Evolutionary conservation across 2,329 filamentous ascomycete species (phyloP).

Genomic region (Claviceps spartinae): DNA sequence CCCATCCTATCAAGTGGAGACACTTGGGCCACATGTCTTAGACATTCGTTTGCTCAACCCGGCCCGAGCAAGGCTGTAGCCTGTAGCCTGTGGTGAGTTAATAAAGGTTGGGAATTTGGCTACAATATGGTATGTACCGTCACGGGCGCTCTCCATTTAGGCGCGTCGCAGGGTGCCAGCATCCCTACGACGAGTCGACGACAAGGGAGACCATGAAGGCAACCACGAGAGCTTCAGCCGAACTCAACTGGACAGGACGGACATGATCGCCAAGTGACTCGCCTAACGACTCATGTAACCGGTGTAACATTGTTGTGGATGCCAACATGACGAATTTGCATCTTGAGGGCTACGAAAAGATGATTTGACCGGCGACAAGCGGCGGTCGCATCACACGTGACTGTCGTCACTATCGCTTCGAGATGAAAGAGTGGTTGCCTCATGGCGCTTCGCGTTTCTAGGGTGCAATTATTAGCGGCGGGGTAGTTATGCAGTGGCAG

Average conservation of each 20-base stretch:
- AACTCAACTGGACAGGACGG: neutral
- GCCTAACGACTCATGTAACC: neutral
- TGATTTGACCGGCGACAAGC: no score
- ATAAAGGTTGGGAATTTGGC: neutral
- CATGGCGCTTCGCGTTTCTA: neutral
- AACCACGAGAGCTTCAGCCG: neutral
- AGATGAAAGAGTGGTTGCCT: no score
- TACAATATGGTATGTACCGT: no score
- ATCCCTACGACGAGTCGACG: neutral
- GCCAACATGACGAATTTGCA: neutral
- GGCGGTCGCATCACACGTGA: neutral
- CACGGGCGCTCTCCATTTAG: neutral
- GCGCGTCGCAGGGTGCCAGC: neutral
- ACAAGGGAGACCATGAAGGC: neutral
- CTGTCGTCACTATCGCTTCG: neutral
- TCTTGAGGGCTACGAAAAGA: neutral
- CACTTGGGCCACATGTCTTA: conserved; percentile 1
- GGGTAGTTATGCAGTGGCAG: neutral
- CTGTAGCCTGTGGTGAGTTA: neutral
- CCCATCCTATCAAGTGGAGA: conserved; percentile 2
- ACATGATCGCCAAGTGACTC: neutral
- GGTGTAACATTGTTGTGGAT: neutral
- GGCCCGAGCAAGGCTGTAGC: neutral
- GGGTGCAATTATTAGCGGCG: neutral
- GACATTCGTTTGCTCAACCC: neutral